phyloP scores from a whole-genome alignment of 768 basidiomycete genomes.

The Kwoniella bestiolae region DNA sequence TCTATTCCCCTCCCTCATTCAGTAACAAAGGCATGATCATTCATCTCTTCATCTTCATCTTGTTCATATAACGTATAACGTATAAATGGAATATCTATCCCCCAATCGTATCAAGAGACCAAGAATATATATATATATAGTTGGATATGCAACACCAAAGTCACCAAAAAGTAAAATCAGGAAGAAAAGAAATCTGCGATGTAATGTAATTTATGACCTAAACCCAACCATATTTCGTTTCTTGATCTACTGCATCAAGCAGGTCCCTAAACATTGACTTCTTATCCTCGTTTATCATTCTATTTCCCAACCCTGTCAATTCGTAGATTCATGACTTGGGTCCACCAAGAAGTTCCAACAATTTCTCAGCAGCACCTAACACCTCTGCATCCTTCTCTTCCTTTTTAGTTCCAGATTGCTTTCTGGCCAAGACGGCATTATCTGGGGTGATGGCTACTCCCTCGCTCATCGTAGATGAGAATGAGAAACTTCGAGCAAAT shows the following conservation, averaged over 20 bases:
- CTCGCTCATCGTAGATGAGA: conserved; percentile 15
- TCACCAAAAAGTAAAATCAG: too few relatives aligned
- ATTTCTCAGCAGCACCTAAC: conserved; percentile 24
- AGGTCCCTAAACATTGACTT: background rate
- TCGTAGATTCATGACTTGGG: background rate
- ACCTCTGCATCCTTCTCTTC: conserved; percentile 25
- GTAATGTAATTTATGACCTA: too few relatives aligned
- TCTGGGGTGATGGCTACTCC: conserved; percentile 16
- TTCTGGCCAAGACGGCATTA: conserved; percentile 8
- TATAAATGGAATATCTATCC: too few relatives aligned
- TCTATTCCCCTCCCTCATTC: too few relatives aligned
- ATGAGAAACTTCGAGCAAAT: conserved; percentile 20
- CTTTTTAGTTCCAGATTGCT: background rate
- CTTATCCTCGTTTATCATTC: background rate
- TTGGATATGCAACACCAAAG: too few relatives aligned
- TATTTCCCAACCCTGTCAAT: background rate
- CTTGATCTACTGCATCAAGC: background rate
- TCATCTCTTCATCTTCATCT: too few relatives aligned
- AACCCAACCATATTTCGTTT: too few relatives aligned
- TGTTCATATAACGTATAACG: too few relatives aligned
- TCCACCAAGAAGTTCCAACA: conserved; percentile 28
- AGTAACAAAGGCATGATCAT: too few relatives aligned
- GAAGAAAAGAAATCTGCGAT: too few relatives aligned
- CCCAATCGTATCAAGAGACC: too few relatives aligned
- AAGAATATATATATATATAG: too few relatives aligned